phyloP scores from a whole-genome alignment of 176 grass and related monocot genomes.

The Juncus inflexus region DNA sequence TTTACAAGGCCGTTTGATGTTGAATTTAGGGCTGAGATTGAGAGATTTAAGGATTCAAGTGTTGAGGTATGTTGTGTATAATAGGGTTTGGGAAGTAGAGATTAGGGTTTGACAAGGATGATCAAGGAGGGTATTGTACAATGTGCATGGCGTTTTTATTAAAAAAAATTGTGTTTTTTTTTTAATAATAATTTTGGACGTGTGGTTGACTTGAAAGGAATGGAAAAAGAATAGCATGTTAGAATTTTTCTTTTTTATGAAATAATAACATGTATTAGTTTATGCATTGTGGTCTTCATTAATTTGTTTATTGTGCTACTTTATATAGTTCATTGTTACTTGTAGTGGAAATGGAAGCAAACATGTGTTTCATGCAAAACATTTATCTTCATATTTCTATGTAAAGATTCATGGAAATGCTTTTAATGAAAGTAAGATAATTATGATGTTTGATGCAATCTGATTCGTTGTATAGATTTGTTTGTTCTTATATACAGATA shows the following conservation, averaged over 20 bases:
- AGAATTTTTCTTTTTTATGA: slow-evolving; percentile 1
- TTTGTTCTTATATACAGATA: no score
- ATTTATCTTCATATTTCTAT: no score
- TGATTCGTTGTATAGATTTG: no score
- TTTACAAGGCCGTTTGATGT: slow-evolving; percentile 21
- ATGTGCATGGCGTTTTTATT: not conserved
- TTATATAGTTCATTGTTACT: no score
- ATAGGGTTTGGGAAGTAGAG: slow-evolving; percentile 4
- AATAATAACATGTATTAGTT: not conserved
- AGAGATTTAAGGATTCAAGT: not conserved
- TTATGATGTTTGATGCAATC: no score
- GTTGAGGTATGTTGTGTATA: slow-evolving; percentile 11
- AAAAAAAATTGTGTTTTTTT: not conserved
- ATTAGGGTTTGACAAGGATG: slow-evolving; percentile 17
- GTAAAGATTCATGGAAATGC: no score
- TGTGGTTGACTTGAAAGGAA: slow-evolving; percentile 8
- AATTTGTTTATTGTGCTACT: slow-evolving; percentile 6
- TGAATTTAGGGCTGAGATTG: not conserved
- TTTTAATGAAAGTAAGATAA: no score
- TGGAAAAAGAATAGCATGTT: slow-evolving; percentile 18
- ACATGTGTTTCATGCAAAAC: no score
- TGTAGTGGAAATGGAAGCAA: no score
- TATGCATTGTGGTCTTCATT: not conserved
- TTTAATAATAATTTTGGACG: slow-evolving; percentile 11
- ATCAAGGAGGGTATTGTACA: not conserved